These are phyloP conservation scores for Beauveria varroae DNA, from an alignment of 2,329 filamentous ascomycete genomes.

Conservation along the genomic window DNA sequence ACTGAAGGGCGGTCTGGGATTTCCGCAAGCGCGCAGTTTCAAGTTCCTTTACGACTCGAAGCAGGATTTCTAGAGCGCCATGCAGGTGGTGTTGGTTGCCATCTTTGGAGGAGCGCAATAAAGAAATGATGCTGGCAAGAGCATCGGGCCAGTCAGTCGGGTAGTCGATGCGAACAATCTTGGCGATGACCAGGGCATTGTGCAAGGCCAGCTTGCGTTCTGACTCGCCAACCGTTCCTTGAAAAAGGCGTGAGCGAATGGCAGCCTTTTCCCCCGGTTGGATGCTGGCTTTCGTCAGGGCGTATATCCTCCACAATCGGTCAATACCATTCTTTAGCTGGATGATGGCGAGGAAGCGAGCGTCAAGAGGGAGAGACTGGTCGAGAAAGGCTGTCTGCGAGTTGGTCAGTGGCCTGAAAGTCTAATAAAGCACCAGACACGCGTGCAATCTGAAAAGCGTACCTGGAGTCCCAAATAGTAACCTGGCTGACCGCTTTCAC, in stretches of 20 bases:
- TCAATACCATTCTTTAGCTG: conserved; percentile 96
- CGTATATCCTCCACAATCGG: conserved; percentile 75
- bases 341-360: conserved; percentile 85
- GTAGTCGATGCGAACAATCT: conserved; percentile 84
- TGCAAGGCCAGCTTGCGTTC: conserved; percentile 73
- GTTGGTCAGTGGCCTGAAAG: conserved; percentile 13
- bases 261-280: conserved; percentile 66
- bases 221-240: conserved; percentile 69
- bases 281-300: conserved; percentile 51
- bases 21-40: conserved; percentile 69
- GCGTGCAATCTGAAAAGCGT: conserved; percentile 14
- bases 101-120: conserved; percentile 47
- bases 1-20: conserved; percentile 69
- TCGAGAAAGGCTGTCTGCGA: conserved; percentile 72
- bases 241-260: conserved; percentile 68
- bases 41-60: conserved; percentile 87
- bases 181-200: conserved; percentile 80
- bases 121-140: conserved; percentile 51
- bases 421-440: background rate
- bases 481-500: conserved; percentile 54
- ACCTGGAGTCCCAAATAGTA: conserved; percentile 67
- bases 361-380: conserved; percentile 63
- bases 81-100: conserved; percentile 59
- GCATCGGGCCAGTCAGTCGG: conserved; percentile 74
- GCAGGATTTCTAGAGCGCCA: conserved; percentile 66